Percentiles rank a stretch among this genome's conserved stretches.
Evolutionary conservation across 2,329 filamentous ascomycete species (phyloP).

Genomic region (Fusarium mangiferae): DNA sequence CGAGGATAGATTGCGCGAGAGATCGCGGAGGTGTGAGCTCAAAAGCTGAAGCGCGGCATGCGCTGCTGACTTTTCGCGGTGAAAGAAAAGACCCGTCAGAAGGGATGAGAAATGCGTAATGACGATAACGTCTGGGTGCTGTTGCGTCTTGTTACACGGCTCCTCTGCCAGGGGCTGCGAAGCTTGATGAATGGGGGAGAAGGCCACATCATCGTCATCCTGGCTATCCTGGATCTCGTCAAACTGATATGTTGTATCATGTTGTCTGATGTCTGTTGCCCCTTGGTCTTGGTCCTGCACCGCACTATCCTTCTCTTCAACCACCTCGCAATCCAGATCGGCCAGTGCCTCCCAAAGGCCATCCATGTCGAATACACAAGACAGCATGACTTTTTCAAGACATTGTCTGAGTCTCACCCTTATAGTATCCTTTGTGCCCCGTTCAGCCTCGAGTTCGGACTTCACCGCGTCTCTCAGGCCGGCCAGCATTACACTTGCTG

Average conservation of each 20-base stretch:
- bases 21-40: conserved; percentile 56
- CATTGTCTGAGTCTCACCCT: conserved; percentile 47
- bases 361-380: conserved; percentile 67
- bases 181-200: conserved; percentile 14
- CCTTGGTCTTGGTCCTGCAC: neutral
- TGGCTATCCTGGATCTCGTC: conserved; percentile 50
- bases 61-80: conserved; percentile 57
- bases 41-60: conserved; percentile 62
- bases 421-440: conserved; percentile 24
- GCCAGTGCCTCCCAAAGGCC: conserved; percentile 66
- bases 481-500: conserved; percentile 53
- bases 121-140: conserved; percentile 57
- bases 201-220: conserved; percentile 45
- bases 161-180: neutral
- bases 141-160: neutral
- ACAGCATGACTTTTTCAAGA: conserved; percentile 63
- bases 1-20: conserved; percentile 54
- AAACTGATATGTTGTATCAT: neutral
- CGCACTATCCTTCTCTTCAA: conserved; percentile 49
- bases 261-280: neutral
- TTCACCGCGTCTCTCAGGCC: conserved; percentile 55
- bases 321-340: conserved; percentile 56
- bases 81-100: conserved; percentile 63
- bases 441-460: conserved; percentile 46
- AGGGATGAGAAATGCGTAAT: conserved; percentile 65